These are phyloP conservation scores for Septoria petroselini DNA, from an alignment of 2,329 filamentous ascomycete genomes.

Conservation along the genomic window DNA sequence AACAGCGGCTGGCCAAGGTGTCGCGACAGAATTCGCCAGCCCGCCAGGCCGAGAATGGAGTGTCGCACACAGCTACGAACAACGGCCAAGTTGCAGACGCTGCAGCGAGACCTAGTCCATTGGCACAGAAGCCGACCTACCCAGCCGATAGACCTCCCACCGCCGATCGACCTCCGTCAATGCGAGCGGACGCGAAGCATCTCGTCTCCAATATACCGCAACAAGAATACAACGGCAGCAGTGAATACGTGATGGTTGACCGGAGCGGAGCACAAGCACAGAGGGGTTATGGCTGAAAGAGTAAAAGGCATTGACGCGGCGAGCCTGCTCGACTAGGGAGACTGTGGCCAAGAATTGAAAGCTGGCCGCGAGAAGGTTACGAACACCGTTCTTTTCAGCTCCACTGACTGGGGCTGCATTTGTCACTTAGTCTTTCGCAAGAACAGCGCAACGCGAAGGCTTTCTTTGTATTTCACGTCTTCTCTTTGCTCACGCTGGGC, in stretches of 20 bases:
- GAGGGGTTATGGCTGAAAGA: constrained; percentile 24
- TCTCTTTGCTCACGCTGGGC: no score
- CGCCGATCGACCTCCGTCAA: constrained; percentile 26
- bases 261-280: constrained; percentile 25
- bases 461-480: constrained; percentile 5
- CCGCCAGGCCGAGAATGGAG: constrained; percentile 20
- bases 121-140: constrained; percentile 30
- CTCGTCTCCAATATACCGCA: constrained; percentile 20
- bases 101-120: constrained; percentile 22
- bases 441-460: constrained; percentile 13
- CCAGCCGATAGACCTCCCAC: constrained; percentile 28
- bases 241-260: constrained; percentile 38
- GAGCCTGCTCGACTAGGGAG: constrained; percentile 13
- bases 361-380: constrained; percentile 19
- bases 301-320: neutral
- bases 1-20: constrained; percentile 62
- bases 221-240: constrained; percentile 24
- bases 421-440: constrained; percentile 22
- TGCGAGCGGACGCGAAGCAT: constrained; percentile 25
- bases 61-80: constrained; percentile 24
- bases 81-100: constrained; percentile 23
- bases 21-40: constrained; percentile 32
- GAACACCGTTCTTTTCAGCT: constrained; percentile 17
- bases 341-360: constrained; percentile 15
- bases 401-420: constrained; percentile 13